phyloP scores from a whole-genome alignment of 768 basidiomycete genomes.

The Mycena sanguinolenta region DNA sequence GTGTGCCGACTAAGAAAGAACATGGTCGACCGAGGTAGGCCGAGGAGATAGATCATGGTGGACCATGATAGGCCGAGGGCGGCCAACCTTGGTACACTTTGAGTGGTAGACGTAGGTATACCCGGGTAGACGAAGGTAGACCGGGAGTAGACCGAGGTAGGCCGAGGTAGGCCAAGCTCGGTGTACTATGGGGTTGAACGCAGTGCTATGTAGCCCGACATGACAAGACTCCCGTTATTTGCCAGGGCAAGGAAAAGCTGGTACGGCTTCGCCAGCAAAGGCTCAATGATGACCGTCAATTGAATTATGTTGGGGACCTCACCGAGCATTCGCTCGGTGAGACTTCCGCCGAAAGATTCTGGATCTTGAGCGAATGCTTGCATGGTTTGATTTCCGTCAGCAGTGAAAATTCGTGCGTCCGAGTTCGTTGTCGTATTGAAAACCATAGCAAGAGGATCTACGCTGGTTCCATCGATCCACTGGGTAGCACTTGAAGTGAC shows the following conservation, averaged over 20 bases:
- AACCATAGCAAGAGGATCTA: background rate
- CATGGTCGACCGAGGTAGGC: too few species aligned
- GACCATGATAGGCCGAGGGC: too few species aligned
- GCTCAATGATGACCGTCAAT: background rate
- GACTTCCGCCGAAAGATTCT: background rate
- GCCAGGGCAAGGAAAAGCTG: slow-evolving; percentile 3
- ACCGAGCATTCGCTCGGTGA: background rate
- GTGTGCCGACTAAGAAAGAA: too few species aligned
- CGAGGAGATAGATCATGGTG: too few species aligned
- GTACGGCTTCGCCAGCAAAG: background rate
- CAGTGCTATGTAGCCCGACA: slow-evolving; percentile 23
- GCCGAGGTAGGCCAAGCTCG: too few species aligned
- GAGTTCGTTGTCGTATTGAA: slow-evolving; percentile 11
- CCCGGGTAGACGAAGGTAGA: too few species aligned
- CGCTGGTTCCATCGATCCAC: slow-evolving; percentile 18
- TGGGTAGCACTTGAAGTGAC: slow-evolving; percentile 8
- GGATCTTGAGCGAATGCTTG: background rate
- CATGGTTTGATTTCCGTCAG: slow-evolving; percentile 10
- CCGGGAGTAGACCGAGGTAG: too few species aligned
- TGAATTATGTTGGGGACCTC: background rate
- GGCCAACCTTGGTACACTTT: too few species aligned
- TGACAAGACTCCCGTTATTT: slow-evolving; percentile 14
- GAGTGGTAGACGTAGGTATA: too few species aligned
- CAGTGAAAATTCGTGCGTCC: slow-evolving; percentile 14
- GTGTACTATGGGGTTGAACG: too few species aligned